Percentiles rank a stretch among this genome's conserved stretches.
phyloP scores from a whole-genome alignment of 352 stramenopile species.

The Phytophthora crassamura region DNA sequence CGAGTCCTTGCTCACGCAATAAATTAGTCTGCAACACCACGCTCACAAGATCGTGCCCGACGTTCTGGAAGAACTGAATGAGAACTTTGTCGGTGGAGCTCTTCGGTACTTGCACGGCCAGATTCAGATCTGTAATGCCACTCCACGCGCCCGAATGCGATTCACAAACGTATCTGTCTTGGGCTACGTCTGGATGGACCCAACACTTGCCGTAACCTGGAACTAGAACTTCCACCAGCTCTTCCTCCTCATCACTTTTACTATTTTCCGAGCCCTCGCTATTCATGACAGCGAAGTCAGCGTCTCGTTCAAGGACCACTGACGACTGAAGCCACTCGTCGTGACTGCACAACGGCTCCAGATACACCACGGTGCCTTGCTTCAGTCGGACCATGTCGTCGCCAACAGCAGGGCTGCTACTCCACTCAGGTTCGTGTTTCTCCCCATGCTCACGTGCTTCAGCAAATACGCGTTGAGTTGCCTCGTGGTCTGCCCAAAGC shows the following conservation, averaged over 20 bases:
- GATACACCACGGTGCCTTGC: slow-evolving; percentile 35
- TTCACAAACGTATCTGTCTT: slow-evolving; percentile 7
- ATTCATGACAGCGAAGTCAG: slow-evolving; percentile 37
- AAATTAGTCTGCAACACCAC: slow-evolving; percentile 34
- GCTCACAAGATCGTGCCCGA: slow-evolving; percentile 32
- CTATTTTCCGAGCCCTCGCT: not conserved
- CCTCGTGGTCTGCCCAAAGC: slow-evolving; percentile 36
- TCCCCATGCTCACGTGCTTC: slow-evolving; percentile 8
- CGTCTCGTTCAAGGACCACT: slow-evolving; percentile 35
- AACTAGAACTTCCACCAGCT: slow-evolving; percentile 47
- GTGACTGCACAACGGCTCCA: slow-evolving; percentile 39
- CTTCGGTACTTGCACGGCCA: slow-evolving; percentile 29
- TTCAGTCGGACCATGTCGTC: slow-evolving; percentile 25
- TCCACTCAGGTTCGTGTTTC: slow-evolving; percentile 4
- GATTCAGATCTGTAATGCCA: slow-evolving; percentile 29
- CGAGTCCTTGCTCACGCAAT: slow-evolving; percentile 31
- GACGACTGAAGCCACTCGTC: slow-evolving; percentile 43
- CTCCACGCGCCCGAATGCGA: not conserved
- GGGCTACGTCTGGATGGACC: slow-evolving; percentile 32
- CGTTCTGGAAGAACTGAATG: slow-evolving; percentile 28
- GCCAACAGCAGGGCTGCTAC: not conserved
- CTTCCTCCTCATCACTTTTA: slow-evolving; percentile 20
- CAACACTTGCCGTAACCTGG: slow-evolving; percentile 51
- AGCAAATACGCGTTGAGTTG: slow-evolving; percentile 18
- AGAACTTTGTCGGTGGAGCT: slow-evolving; percentile 32